phyloP scores from a whole-genome alignment of 1,139 yeast species.

The Geotrichum phurueaensis region DNA sequence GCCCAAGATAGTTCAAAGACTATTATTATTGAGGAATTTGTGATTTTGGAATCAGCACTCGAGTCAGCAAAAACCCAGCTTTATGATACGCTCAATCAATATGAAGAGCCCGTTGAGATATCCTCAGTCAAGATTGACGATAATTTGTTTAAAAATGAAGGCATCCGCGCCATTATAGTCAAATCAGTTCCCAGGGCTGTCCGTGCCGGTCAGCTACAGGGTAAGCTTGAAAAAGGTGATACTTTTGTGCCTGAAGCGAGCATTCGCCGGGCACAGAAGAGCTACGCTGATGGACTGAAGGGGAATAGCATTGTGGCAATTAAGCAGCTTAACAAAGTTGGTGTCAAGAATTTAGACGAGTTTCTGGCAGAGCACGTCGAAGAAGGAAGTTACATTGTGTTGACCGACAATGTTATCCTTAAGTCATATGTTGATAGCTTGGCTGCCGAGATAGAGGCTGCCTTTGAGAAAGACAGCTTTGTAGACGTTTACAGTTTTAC shows the following conservation, averaged over 20 bases:
- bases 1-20: neutral
- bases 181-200: conserved; percentile 8
- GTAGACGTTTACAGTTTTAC: conserved; percentile 4
- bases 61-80: neutral
- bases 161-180: conserved; percentile 1
- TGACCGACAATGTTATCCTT: conserved; percentile 3
- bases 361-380: conserved; percentile 3
- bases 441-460: neutral
- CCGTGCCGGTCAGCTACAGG: conserved; percentile 6
- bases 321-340: conserved; percentile 1
- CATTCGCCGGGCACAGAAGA: conserved; percentile 3
- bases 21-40: conserved; percentile 7
- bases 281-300: conserved; percentile 1
- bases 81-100: conserved; percentile 6
- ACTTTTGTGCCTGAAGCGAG: conserved; percentile 10
- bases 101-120: neutral
- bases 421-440: neutral
- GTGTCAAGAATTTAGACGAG: conserved; percentile 8
- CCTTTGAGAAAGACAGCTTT: neutral
- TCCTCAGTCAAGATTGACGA: conserved; percentile 1
- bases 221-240: conserved; percentile 6
- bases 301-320: conserved; percentile 2
- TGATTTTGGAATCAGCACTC: conserved; percentile 4
- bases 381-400: neutral
- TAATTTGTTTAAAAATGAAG: conserved; percentile 1